Evolutionary conservation across 805 yeast genomes (phyloP), one percentile per base, ranked within the genome.

Genomic region (Sporopachydermia lactativora): DNA sequence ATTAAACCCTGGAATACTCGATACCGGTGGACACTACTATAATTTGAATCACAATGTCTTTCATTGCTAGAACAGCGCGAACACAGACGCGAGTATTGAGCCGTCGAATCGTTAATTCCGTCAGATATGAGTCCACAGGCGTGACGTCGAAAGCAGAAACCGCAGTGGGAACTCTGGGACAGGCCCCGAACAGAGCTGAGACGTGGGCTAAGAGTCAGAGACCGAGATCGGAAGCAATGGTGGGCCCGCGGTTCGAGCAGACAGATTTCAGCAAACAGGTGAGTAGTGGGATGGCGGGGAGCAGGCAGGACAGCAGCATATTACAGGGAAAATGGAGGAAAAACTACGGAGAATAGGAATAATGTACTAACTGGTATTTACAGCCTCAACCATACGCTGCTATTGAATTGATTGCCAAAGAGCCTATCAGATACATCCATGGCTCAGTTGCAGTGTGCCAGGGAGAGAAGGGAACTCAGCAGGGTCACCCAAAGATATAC

Each of bases 381-480:
- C 92, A 83, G 61, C 95, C 95, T 42, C 71, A 69, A 51, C 85
- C 94, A 4, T 74, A 75, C 46, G 82, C 94, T 35, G 94, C 94
- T 42, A 84, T 84, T 52, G 92, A 84, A 37, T 68, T 84, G 58
- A 81, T 84, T 50, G 77, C 80, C 19, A 63, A 77, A 53, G 75
- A 76, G 53, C 94, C 95, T 2, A 62, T 83, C 35, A 64, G 73
- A 49, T 80, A 70, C 53, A 63, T 83, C 45, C 70, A 67, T 46
- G 70, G 64, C 19, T 68, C 75, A 51, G 59, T 75, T 40, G 95
- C 95, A 1, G 89, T 79, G 14, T 84, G 95, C 57, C 83, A 81
- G 51, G 95, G 95, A 34, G 66, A 60, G 45, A 47, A 68, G 50
- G 81, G 81, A 6, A 65, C 63, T 15, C 75, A 73, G 52, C 81